phyloP scores from a whole-genome alignment of 2,329 filamentous ascomycete genomes.

The Microdochium trichocladiopsis region DNA sequence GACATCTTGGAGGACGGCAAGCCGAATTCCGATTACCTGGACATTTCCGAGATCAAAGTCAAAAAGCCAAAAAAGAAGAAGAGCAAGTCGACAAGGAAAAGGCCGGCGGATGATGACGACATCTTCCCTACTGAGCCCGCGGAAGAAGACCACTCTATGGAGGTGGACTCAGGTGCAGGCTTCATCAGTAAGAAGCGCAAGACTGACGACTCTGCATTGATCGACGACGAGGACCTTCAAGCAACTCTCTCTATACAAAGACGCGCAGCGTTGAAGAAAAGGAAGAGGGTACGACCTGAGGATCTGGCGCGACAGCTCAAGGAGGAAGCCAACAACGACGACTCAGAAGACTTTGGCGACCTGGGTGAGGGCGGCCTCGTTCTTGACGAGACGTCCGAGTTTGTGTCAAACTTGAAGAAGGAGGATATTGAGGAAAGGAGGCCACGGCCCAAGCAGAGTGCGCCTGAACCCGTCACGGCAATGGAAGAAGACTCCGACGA shows the following conservation, averaged over 20 bases:
- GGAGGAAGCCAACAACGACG: constrained; percentile 48
- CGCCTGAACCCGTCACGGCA: constrained; percentile 29
- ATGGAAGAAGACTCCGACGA: constrained; percentile 38
- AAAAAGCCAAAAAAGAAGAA: constrained; percentile 95
- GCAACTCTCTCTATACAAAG: constrained; percentile 78
- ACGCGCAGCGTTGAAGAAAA: constrained; percentile 79
- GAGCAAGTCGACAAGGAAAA: constrained; percentile 66
- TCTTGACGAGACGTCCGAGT: constrained; percentile 95
- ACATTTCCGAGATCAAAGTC: constrained; percentile 79
- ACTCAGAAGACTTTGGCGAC: constrained; percentile 38
- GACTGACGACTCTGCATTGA: constrained; percentile 60
- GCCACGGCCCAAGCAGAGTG: constrained; percentile 35
- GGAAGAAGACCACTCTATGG: constrained; percentile 55
- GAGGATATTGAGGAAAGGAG: constrained; percentile 48
- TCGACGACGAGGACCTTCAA: constrained; percentile 91
- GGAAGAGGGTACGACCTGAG: constrained; percentile 78
- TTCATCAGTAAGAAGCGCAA: constrained; percentile 52
- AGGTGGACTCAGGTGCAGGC: constrained; percentile 57
- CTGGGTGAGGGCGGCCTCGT: constrained; percentile 55
- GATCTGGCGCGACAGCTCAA: constrained; percentile 79
- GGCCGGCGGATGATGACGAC: constrained; percentile 57
- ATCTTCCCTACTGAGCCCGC: constrained; percentile 38
- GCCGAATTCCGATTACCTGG: constrained; percentile 79
- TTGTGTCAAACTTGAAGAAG: constrained; percentile 78
- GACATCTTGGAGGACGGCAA: constrained; percentile 56